Conservation (phyloP, 1,139 yeast genomes). For the Yamadazyma diddensiae region DNA sequence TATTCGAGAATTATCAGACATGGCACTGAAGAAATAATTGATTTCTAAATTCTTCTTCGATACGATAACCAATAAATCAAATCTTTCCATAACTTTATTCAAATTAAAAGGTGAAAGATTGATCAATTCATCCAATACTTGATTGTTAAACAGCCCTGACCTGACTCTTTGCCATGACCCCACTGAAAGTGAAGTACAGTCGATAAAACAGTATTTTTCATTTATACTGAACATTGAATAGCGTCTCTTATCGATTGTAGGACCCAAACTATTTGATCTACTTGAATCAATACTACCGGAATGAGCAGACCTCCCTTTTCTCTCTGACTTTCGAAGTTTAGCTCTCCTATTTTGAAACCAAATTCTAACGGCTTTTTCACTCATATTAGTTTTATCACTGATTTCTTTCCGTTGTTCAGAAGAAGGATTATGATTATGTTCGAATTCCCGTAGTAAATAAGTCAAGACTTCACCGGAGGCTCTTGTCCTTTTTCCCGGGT, state of each 20-base stretch:
- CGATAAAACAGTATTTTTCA: constrained; percentile 65
- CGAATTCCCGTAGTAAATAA: constrained; percentile 66
- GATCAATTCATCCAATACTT: constrained; percentile 40
- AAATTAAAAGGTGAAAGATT: constrained; percentile 67
- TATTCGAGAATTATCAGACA: constrained; percentile 62
- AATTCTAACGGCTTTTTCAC: constrained; percentile 86
- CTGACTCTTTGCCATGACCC: constrained; percentile 79
- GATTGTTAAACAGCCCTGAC: constrained; percentile 53
- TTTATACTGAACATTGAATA: constrained; percentile 43
- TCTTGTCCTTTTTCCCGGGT: constrained; percentile 42
- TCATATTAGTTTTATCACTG: constrained; percentile 76
- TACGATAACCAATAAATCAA: constrained; percentile 64
- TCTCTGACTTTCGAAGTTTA: constrained; percentile 61
- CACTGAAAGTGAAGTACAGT: constrained; percentile 63
- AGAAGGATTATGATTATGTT: constrained; percentile 66
- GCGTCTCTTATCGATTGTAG: constrained; percentile 9
- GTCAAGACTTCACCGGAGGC: constrained; percentile 86
- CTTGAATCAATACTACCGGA: constrained; percentile 14
- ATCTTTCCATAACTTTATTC: constrained; percentile 59
- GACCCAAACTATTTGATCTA: constrained; percentile 24
- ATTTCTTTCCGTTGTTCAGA: constrained; percentile 68
- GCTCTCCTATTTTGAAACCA: constrained; percentile 96
- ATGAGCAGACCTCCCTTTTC: constrained; percentile 27
- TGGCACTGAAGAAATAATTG: constrained; percentile 71
- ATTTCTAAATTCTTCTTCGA: constrained; percentile 68